A percentile compares a stretch with the other conserved stretches of the same genome.
These are phyloP conservation scores for Stromatinia cepivora DNA, from an alignment of 2,329 filamentous ascomycete genomes.

Conservation along the genomic window DNA sequence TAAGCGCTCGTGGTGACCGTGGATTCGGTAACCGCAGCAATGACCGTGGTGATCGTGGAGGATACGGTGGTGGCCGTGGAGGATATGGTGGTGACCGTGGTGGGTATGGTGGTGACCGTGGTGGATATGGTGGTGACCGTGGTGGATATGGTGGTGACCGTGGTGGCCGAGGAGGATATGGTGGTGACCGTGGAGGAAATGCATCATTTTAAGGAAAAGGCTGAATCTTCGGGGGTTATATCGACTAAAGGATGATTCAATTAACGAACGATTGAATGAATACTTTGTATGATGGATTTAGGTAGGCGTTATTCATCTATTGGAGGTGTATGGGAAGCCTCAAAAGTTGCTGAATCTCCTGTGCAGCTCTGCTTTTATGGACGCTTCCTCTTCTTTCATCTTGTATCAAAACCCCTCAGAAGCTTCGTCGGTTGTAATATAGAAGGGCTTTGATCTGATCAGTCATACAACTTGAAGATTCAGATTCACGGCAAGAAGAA, in stretches of 20 bases:
- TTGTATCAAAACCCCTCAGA: constrained; percentile 33
- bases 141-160: not conserved
- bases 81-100: constrained; percentile 15
- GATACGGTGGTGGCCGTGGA: constrained; percentile 6
- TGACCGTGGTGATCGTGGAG: constrained; percentile 16
- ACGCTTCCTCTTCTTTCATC: constrained; percentile 28
- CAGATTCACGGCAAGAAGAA: constrained; percentile 26
- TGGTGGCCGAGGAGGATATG: too few species aligned
- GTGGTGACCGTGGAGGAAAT: constrained; percentile 6
- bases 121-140: constrained; percentile 16
- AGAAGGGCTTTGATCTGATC: constrained; percentile 30
- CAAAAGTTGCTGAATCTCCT: constrained; percentile 31
- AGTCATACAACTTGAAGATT: constrained; percentile 29
- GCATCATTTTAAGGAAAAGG: constrained; percentile 5
- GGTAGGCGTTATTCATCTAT: constrained; percentile 22
- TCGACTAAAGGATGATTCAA: constrained; percentile 1
- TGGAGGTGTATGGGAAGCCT: constrained; percentile 29
- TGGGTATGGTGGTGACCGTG: constrained; percentile 17
- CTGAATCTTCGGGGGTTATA: not conserved
- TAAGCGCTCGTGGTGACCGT: not conserved
- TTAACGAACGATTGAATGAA: constrained; percentile 18
- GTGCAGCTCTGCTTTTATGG: constrained; percentile 23
- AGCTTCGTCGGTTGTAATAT: constrained; percentile 33
- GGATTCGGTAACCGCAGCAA: not conserved
- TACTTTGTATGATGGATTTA: constrained; percentile 26